Percentiles rank a stretch among this genome's conserved stretches.
Conservation (phyloP, 2,329 filamentous ascomycete species). For the Geosmithia putterillii region DNA sequence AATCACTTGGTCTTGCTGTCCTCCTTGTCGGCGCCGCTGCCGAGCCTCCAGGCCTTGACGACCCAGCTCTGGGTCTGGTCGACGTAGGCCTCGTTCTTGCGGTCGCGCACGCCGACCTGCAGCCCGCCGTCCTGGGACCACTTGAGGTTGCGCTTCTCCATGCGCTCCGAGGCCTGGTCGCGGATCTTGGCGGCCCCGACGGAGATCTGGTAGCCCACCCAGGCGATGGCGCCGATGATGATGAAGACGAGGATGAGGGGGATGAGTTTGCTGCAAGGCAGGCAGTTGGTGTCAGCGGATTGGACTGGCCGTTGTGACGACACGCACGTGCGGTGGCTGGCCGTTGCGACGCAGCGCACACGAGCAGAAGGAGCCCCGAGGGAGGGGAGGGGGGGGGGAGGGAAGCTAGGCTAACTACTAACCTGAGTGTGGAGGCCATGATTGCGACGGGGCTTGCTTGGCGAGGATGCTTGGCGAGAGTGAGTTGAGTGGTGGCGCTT, state of each 20-base stretch:
- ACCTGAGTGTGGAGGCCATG: too few relatives aligned
- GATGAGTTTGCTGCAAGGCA: slow-evolving; percentile 47
- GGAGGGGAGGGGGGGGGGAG: too few relatives aligned
- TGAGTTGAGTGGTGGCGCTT: too few relatives aligned
- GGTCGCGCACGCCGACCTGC: slow-evolving; percentile 57
- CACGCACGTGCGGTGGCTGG: too few relatives aligned
- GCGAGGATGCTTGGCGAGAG: too few relatives aligned
- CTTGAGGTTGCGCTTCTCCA: slow-evolving; percentile 64
- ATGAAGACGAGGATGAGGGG: slow-evolving; percentile 58
- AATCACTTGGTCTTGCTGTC: slow-evolving; percentile 2
- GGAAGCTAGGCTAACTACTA: too few relatives aligned
- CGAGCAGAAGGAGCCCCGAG: too few relatives aligned
- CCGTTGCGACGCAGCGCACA: too few relatives aligned
- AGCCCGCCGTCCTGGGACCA: slow-evolving; percentile 63
- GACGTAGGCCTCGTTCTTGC: slow-evolving; percentile 58
- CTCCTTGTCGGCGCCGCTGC: slow-evolving; percentile 15
- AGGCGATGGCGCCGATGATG: slow-evolving; percentile 45
- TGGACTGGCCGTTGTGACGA: too few relatives aligned
- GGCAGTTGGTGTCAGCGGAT: too few relatives aligned
- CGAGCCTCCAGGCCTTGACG: slow-evolving; percentile 54
- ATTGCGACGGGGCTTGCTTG: too few relatives aligned
- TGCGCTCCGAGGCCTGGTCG: slow-evolving; percentile 51
- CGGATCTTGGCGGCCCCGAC: slow-evolving; percentile 54
- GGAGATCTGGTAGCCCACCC: slow-evolving; percentile 61
- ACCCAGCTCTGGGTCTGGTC: slow-evolving; percentile 60